Evolutionary conservation across 106 monocot species (phyloP), one percentile per base, ranked within the genome.

Genomic region (Platanthera zijinensis): DNA sequence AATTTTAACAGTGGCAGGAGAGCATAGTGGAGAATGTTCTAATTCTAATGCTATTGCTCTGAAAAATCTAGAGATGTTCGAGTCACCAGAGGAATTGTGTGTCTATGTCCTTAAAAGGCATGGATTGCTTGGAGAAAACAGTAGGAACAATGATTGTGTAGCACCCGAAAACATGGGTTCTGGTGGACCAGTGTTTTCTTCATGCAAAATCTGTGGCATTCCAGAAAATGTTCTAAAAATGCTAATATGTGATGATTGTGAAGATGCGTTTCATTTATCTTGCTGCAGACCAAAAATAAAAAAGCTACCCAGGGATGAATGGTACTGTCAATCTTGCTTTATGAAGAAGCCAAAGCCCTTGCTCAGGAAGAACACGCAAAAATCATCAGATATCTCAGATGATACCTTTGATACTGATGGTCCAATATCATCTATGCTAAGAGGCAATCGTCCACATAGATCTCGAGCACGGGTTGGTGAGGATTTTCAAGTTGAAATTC

Each of bases 211-310:
- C 19, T 94, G 94, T 72, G 70, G 83, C 7, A 5, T 73, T 21
- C 51, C 48, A 12, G 88, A 78, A 54, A 72, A 74, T 71, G 71
- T 84, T 48, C 32, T 50, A 47, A 88, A 83, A 73, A 90, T 95
- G 95, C 73, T 95, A 73, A 92, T 95, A 56, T 95, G 95, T 81
- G 95, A 95, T 69, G 73, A 74, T 48, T 95, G 95, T 77, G 95
- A 95, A 51, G 84, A 92, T 78, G 87, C 92, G 82, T 95, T 86
- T 90, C 95, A 95, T 78, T 21, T 84, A 62, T 78, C 82, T 57
- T 95, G 95, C 78, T 85, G 87, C 83, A 83, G 83, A n/a, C 74
- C 83, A 4, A 80, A 78, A 83, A 71, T 79, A 22, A 89, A 83
- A 68, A 75, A 81, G 61, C 50, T 80, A 22, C 87, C 72, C n/a